Evolutionary conservation across 2,329 filamentous ascomycete species (phyloP), one percentile per base, ranked within the genome.

Genomic region (Leptographium wingfieldii): DNA sequence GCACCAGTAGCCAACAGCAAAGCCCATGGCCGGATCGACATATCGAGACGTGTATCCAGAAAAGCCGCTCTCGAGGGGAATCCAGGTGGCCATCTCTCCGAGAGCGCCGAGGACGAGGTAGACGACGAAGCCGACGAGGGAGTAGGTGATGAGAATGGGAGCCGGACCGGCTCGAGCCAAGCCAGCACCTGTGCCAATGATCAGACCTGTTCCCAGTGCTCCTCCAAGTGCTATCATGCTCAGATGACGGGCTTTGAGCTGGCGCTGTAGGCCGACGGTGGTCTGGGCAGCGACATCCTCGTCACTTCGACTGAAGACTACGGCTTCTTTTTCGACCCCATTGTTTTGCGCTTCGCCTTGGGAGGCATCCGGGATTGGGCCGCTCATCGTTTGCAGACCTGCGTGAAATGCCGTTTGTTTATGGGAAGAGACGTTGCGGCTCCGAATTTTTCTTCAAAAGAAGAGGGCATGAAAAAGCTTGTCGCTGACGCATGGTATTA

Each of bases 1-100:
- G n/a, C 54, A 65, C 62, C 52, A 56, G 87, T 87, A 92, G 25
- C 88, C 88, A 79, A 91, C 87, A 25, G 87, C 80, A 67, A 91
- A 91, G 9, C 69, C 68, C 62, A 70, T 66, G n/a, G 68, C 67
- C 27, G 69, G 68, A 67, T 87, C 83, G 64, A 79, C 79, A 71
- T 85, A 87, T 57, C 84, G 77, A 53, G 79, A 75, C 27, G 84
- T 83, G 64, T 86, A 87, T 55, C 82, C 82, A 48, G 82, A 81
- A 68, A 87, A 87, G 62, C 82, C 82, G 67, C 80, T 81, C 59
- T 80, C 76, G 61, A 83, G 72, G 16, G 84, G 84, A 29, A 87
- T 71, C 80, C 80, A 87, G 53, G 84, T 77, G 31, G 82, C 84
- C 83, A 87, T 87, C 67, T 87, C 84, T 57, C 83, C 83, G 14